Conservation (phyloP, 2,329 filamentous ascomycete species). For the Chlorencoelia australis region DNA sequence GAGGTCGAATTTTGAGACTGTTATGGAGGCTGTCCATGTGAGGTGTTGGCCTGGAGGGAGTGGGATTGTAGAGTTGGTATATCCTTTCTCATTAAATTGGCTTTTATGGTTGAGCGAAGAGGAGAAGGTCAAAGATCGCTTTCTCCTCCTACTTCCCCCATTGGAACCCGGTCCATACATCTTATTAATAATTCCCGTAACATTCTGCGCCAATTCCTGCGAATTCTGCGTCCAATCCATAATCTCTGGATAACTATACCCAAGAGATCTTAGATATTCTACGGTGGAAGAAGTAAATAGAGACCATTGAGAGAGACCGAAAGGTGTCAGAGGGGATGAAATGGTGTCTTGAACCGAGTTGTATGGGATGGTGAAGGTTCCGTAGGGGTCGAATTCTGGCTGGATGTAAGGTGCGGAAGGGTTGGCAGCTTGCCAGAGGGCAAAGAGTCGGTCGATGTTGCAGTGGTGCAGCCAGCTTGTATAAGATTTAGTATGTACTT, state of each 20-base stretch:
- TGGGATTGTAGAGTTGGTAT: too few species aligned
- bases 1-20: constrained; percentile 22
- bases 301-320: constrained; percentile 21
- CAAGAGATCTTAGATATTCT: constrained; percentile 14
- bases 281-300: constrained; percentile 15
- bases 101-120: too few species aligned
- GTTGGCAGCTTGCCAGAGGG: constrained; percentile 39
- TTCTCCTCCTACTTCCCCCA: not conserved
- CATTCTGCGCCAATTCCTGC: constrained; percentile 44
- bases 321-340: constrained; percentile 18
- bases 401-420: constrained; percentile 23
- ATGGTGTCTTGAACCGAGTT: constrained; percentile 19
- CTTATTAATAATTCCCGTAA: constrained; percentile 47
- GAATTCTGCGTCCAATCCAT: constrained; percentile 40
- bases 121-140: not conserved
- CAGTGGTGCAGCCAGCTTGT: constrained; percentile 40
- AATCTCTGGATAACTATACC: constrained; percentile 26
- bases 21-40: constrained; percentile 20
- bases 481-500: constrained; percentile 1
- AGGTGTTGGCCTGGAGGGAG: constrained; percentile 1
- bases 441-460: constrained; percentile 51
- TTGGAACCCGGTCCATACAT: not conserved
- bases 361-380: constrained; percentile 25
- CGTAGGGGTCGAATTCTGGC: constrained; percentile 21
- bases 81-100: too few species aligned